Percentiles rank a stretch among this genome's conserved stretches.
These are phyloP conservation scores for Curvularia lunata DNA, from an alignment of 2,329 filamentous ascomycete species.

Conservation along the genomic window DNA sequence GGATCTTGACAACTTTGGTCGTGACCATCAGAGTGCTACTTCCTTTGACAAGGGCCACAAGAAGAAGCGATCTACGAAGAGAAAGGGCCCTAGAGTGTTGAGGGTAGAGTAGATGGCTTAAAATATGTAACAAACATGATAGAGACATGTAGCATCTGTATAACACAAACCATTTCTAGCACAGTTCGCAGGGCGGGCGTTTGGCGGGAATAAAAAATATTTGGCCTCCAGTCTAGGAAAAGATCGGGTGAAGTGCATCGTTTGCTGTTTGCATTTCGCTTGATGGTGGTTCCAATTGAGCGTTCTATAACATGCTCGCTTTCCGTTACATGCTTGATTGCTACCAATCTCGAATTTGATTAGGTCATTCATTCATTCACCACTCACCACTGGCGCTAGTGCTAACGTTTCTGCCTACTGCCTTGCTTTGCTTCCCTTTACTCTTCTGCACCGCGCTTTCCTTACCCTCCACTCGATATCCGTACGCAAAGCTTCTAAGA, in stretches of 20 bases:
- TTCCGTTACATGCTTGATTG: slow-evolving; percentile 6
- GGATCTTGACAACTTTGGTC: slow-evolving; percentile 93
- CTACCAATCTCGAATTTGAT: slow-evolving; percentile 3
- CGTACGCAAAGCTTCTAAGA: slow-evolving; percentile 5
- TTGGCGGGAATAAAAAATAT: slow-evolving; percentile 37
- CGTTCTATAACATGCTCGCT: slow-evolving; percentile 21
- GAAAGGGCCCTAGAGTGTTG: slow-evolving; percentile 72
- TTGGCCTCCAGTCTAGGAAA: slow-evolving; percentile 8
- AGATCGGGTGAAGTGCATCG: slow-evolving; percentile 2
- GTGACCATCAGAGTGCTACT: slow-evolving; percentile 75
- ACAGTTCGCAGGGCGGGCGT: slow-evolving; percentile 33
- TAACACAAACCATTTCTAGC: slow-evolving; percentile 30
- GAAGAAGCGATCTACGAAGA: slow-evolving; percentile 79
- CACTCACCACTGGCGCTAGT: slow-evolving; percentile 7
- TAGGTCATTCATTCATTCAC: not conserved
- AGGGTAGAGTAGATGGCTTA: slow-evolving; percentile 68
- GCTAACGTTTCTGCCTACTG: not conserved
- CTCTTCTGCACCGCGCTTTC: slow-evolving; percentile 3
- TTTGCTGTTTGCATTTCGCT: not conserved
- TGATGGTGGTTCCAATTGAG: not conserved
- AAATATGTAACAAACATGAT: slow-evolving; percentile 15
- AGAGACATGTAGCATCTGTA: slow-evolving; percentile 36
- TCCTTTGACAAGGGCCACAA: slow-evolving; percentile 81
- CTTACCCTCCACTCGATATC: slow-evolving; percentile 6
- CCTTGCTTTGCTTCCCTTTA: not conserved